These are phyloP conservation scores for Sporothrix brunneoviolacea DNA, from an alignment of 2,329 filamentous ascomycete genomes.

Conservation along the genomic window DNA sequence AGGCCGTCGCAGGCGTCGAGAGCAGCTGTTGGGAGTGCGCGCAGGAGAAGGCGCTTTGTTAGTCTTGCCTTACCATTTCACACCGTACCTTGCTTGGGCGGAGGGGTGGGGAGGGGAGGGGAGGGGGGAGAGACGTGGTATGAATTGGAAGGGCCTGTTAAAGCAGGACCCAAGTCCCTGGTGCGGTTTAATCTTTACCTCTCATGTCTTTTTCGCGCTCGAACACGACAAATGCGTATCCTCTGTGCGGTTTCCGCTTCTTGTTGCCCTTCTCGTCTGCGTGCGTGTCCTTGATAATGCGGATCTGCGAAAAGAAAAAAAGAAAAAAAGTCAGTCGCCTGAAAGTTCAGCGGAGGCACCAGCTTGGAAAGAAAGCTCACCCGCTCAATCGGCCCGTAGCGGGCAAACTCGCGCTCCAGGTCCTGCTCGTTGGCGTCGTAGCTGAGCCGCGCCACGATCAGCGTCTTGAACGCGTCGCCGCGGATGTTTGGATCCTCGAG, in stretches of 20 bases:
- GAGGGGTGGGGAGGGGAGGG: slow-evolving; percentile 23
- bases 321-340: too few relatives aligned
- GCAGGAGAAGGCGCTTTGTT: slow-evolving; percentile 52
- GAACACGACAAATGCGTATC: slow-evolving; percentile 95
- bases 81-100: slow-evolving; percentile 27
- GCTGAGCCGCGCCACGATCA: slow-evolving; percentile 84
- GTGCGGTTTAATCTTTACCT: slow-evolving; percentile 62
- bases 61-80: slow-evolving; percentile 58
- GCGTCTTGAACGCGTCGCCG: slow-evolving; percentile 89
- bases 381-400: slow-evolving; percentile 89
- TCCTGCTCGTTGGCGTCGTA: slow-evolving; percentile 88
- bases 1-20: slow-evolving; percentile 81
- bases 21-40: slow-evolving; percentile 64
- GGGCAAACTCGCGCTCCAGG: slow-evolving; percentile 85
- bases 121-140: slow-evolving; percentile 29
- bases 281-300: slow-evolving; percentile 74
- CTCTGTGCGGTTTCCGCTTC: slow-evolving; percentile 73
- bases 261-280: slow-evolving; percentile 63
- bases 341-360: too few relatives aligned
- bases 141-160: slow-evolving; percentile 23
- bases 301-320: too few relatives aligned
- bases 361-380: slow-evolving; percentile 53
- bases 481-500: slow-evolving; percentile 79
- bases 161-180: background rate
- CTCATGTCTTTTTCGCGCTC: slow-evolving; percentile 98